Evolutionary conservation across 441 rosid species (phyloP).

Genomic region (Pelargonium fulgidum): DNA sequence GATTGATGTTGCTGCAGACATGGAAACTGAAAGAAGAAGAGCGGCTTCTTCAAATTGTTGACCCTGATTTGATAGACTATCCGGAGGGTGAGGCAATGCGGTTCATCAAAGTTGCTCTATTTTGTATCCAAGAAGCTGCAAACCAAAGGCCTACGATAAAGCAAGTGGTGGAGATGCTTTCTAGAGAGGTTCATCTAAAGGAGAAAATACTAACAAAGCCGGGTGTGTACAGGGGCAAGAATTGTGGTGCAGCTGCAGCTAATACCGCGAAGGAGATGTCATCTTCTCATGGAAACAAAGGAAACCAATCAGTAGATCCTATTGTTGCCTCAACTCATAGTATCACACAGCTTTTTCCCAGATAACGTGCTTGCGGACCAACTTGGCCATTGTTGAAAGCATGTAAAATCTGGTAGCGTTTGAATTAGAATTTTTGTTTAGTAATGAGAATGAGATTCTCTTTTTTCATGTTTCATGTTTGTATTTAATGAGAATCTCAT

Average conservation of each 20-base stretch:
- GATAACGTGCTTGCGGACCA: conserved; percentile 28
- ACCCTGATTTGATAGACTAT: conserved; percentile 51
- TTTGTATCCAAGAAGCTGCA: conserved; percentile 75
- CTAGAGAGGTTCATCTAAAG: conserved; percentile 59
- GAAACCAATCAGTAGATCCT: conserved; percentile 27
- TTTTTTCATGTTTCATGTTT: too few relatives aligned
- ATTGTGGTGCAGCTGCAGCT: conserved; percentile 17
- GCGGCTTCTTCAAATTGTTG: conserved; percentile 62
- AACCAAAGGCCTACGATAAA: conserved; percentile 70
- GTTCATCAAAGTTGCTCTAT: conserved; percentile 68
- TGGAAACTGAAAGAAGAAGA: conserved; percentile 76
- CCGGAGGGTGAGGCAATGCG: conserved; percentile 55
- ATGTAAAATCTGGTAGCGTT: too few relatives aligned
- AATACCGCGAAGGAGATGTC: conserved; percentile 36
- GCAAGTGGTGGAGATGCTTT: conserved; percentile 84
- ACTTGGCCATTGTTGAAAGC: too few relatives aligned
- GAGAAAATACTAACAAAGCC: conserved; percentile 60
- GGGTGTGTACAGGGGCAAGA: conserved; percentile 40
- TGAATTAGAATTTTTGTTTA: too few relatives aligned
- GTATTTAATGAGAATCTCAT: too few relatives aligned
- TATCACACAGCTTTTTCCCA: conserved; percentile 51
- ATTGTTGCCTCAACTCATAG: conserved; percentile 27
- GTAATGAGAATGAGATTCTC: too few relatives aligned
- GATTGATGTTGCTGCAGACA: conserved; percentile 46
- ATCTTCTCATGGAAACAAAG: conserved; percentile 43